Base-by-base conservation (phyloP, 805 yeast genomes). In the Middelhovenomyces tepae region DNA sequence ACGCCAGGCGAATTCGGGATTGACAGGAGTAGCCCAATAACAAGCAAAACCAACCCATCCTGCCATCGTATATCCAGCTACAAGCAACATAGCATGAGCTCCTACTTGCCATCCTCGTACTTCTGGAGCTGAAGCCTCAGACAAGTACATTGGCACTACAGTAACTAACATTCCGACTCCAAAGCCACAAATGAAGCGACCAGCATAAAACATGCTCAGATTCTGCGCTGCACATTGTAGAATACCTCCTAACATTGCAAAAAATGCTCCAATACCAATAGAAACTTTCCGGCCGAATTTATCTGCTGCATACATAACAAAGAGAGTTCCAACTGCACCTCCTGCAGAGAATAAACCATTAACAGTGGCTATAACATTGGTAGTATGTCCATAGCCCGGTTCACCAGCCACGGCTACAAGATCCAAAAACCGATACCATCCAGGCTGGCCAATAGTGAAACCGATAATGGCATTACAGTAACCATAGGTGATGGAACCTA, bases 111-210 rank as follows among this genome's bases (percentile, higher is more conserved):
- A 50, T 51, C 82, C 84, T 53, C 82, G 68, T 32, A 73, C 63
- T 32, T 59, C 58, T 56, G 74, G 69, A 26, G 79, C 78, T 21
- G 81, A 64, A 39, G 76, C 59, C 54, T 77, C 85, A 6, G 83
- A 70, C 35, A 75, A 69, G 51, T 69, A 77, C 27, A 75, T 75
- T 18, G 85, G 85, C 21, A 75, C 79, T 43, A 67, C 77, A 8
- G 80, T 63, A 4, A 82, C 70, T 38, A 78, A 76, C 34, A 75
- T 61, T 42, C 84, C 85, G 36, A 77, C 66, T 48, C 77, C 82
- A 28, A 73, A 43, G 42, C 84, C 85, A 27, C 78, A 57, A 42
- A 77, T 69, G 17, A 74, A 48, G 44, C 82, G 65, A 15, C 81
- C 82, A 40, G 62, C 51, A 47, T 70, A 67, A 36, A 80, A 73